A percentile compares a stretch with the other conserved stretches of the same genome.
phyloP scores from a whole-genome alignment of 1,284 basidiomycete species.

The Gomphus bonarii region DNA sequence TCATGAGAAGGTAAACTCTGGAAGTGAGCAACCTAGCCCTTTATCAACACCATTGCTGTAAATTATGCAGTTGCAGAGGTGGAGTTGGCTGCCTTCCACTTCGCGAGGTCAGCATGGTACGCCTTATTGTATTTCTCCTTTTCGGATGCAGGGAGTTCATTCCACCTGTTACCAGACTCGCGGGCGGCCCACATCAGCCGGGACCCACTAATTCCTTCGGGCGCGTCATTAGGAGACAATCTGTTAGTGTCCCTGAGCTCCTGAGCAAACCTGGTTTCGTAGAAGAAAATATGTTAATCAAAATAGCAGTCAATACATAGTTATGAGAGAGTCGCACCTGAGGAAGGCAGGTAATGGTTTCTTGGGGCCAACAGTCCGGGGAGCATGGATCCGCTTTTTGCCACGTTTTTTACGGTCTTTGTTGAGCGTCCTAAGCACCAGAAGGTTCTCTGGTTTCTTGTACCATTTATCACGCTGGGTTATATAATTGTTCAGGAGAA shows the following conservation, averaged over 20 bases:
- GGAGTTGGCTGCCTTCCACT: not conserved
- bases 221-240: not conserved
- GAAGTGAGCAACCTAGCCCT: not conserved
- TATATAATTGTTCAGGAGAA: not conserved
- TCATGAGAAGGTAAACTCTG: not conserved
- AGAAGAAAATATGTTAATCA: not conserved
- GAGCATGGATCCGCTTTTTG: slow-evolving; percentile 1
- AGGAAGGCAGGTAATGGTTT: slow-evolving; percentile 1
- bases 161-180: slow-evolving; percentile 4
- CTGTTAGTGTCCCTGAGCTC: not conserved
- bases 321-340: not conserved
- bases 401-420: slow-evolving; percentile 9
- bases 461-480: slow-evolving; percentile 1
- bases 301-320: not conserved
- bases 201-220: not conserved
- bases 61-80: not conserved
- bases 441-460: slow-evolving; percentile 4
- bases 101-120: not conserved
- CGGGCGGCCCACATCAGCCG: not conserved
- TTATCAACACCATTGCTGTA: not conserved
- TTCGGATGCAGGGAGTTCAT: not conserved
- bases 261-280: not conserved
- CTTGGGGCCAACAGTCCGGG: not conserved
- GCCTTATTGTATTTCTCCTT: slow-evolving; percentile 4
- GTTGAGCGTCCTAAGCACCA: slow-evolving; percentile 3